Base-by-base conservation (phyloP, 2,329 filamentous ascomycete species). In the Zymoseptoria passerinii region DNA sequence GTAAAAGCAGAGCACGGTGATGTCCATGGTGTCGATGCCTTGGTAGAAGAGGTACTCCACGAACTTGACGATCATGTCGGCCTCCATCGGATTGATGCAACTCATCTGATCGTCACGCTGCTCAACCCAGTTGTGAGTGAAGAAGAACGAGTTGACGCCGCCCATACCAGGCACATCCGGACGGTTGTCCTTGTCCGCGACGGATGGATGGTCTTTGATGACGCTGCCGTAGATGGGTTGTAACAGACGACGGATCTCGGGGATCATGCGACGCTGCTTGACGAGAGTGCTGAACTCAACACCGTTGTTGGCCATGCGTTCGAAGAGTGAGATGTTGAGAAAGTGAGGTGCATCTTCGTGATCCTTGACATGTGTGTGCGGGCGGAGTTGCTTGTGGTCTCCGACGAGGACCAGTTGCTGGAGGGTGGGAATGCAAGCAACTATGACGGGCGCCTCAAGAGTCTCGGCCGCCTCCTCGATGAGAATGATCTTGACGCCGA, bases 1-100 rank as follows among this genome's bases (percentile, higher is more conserved):
- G 76, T 96, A 96, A 68, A 94, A 96, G 0, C 90, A 92, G 53
- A 96, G 73, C 2, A 96, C 77, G 0, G 90, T 95, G 57, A 96
- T 91, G 5, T 86, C 78, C 0, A 74, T 70, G 0, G 81, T 70
- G 0, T 75, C 65, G 0, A 86, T 74, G 0, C 86, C 86, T 61
- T 92, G 92, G 59, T 83, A 75, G 0, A 86, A 71, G 0, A 96
- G 81, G 66, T 96, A 88, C 27, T 82, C 76, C 63, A 86, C 85
- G 63, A 95, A 88, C 0, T 79, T 80, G 0, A 85, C 81, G 28
- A 96, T 78, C 86, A 96, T 92, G 1, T 82, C 76, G 0, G 89
- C 89, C 69, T 96, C 92, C 1, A 78, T 73, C 0, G 76, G 70
- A 66, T 96, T 96, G 67, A 80, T 81, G 28, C 81, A 85, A 35